Evolutionary conservation across 805 yeast genomes (phyloP), one percentile per base, ranked within the genome.

Genomic region (Zygosaccharomyces siamensis): DNA sequence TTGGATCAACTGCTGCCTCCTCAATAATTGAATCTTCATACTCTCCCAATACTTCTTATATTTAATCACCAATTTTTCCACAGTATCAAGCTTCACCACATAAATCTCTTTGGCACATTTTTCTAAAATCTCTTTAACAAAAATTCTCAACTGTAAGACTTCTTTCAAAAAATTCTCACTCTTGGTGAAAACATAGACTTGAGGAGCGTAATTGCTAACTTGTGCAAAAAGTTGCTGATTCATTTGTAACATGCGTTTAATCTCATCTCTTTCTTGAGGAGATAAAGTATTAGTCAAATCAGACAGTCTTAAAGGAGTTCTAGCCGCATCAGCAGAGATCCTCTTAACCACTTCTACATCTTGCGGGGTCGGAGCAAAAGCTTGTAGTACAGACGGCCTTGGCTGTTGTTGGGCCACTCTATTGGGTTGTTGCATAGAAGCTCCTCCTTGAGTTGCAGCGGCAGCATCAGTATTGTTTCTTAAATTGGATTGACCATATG

Each of bases 121-220:
- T 45, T 87, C 93, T 56, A 83, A 69, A 51, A 88, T 85, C 61
- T 83, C 85, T 59, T 81, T 83, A 39, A 87, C 81, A 83, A 88
- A 83, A 51, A 81, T 76, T 66, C 88, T 83, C 74, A 86, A 79
- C 62, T 86, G 90, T 51, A 89, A 75, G 50, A 89, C 76, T 56
- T 86, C 78, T 59, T 80, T 81, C 1, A 95, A 84, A 7, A 87
- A 90, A 43, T 82, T 86, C 43, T 75, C 77, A 63, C 85, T 86
- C 57, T 83, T 81, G 1, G 95, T 85, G 51, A 87, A 72, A 50
- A 84, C 77, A 61, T 79, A 89, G 59, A 86, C 87, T 60, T 86
- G 82, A 32, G 95, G 89, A 36, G 87, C 80, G 38, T 89, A 73
- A 51, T 83, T 83, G 61, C 88, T 95, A 14, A 85, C 84, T 53